Evolutionary conservation across 1,139 yeast genomes (phyloP), one percentile per base, ranked within the genome.

Genomic region (Protomyces macrosporus): DNA sequence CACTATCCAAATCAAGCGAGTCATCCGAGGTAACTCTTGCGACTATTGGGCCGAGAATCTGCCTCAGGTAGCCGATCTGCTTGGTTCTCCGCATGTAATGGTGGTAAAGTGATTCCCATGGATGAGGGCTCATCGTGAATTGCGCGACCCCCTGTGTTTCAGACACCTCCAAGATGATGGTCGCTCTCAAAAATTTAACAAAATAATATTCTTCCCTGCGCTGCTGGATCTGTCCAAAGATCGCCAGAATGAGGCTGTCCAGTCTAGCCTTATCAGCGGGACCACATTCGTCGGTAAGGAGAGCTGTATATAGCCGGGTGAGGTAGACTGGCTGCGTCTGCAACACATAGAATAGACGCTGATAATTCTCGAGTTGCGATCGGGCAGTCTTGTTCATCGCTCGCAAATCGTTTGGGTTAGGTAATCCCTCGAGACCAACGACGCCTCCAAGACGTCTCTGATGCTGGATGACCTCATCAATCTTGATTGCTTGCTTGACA

Each of bases 241-340:
- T 70, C 65, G 79, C 78, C 66, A 81, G 69, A n/a, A 86, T 74
- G 69, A 79, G 76, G 4, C 75, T 75, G 61, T 83, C 85, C 56
- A 83, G 72, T 48, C 73, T 78, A 4, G 72, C 71, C 52, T 71
- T 68, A 10, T 69, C 70, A 40, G 70, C 67, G 10, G 69, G 69
- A 16, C 70, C 14, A 9, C 57, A 40, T 23, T 52, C 50, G 45
- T 39, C 53, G 5, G 35, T 57, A 12, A 42, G 69, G 35, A 72
- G 65, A 45, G 69, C 71, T 59, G 76, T 72, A 65, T 85, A 81
- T 50, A 90, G 74, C 37, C 85, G 77, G 0, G 85, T 80, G 71
- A 93, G 80, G 72, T 93, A 93, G 0, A 75, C 75, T 0, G 97
- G 90, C 71, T 88, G 90, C 0, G 96, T 88, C 72, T 95, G 98